phyloP scores from a whole-genome alignment of 1,284 basidiomycete genomes.

The Pseudozyma flocculosa region DNA sequence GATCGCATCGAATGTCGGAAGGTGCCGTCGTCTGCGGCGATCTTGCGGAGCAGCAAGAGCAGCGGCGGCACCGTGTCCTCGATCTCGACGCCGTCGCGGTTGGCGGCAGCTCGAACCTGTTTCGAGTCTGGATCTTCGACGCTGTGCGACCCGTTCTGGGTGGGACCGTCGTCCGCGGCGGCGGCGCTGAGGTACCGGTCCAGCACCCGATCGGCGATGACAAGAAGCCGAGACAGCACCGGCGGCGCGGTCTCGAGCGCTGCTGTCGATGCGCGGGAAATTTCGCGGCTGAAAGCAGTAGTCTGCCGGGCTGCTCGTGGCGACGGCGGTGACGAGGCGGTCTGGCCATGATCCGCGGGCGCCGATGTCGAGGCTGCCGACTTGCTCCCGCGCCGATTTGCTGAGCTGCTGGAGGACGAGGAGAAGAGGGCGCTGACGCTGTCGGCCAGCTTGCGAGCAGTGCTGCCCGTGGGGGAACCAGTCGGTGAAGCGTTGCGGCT shows the following conservation, averaged over 20 bases:
- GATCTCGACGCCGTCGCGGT: conserved; percentile 30
- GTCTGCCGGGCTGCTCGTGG: no score
- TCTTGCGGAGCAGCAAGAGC: conserved; percentile 38
- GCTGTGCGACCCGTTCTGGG: background rate
- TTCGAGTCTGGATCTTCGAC: conserved; percentile 27
- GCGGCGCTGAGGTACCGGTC: conserved; percentile 16
- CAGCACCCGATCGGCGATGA: conserved; percentile 22
- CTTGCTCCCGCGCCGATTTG: background rate
- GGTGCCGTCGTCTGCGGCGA: conserved; percentile 25
- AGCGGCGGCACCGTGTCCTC: conserved; percentile 42
- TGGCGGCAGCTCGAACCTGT: conserved; percentile 12
- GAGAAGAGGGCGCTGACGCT: background rate
- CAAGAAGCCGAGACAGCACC: conserved; percentile 18
- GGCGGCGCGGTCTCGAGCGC: conserved; percentile 12
- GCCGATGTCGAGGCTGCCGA: no score
- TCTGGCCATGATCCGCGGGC: no score
- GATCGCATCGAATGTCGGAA: conserved; percentile 7
- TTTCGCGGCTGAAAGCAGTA: conserved; percentile 4
- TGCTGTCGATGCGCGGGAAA: conserved; percentile 14
- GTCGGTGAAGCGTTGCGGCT: background rate
- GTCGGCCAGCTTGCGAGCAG: background rate
- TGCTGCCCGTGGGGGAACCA: background rate
- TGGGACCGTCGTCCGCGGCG: no score
- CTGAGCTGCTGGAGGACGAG: background rate
- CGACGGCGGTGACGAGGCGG: no score